A percentile compares a stretch with the other conserved stretches of the same genome.
Evolutionary conservation across 1,284 basidiomycete species (phyloP).

Genomic region (Cutaneotrichosporon sp.): DNA sequence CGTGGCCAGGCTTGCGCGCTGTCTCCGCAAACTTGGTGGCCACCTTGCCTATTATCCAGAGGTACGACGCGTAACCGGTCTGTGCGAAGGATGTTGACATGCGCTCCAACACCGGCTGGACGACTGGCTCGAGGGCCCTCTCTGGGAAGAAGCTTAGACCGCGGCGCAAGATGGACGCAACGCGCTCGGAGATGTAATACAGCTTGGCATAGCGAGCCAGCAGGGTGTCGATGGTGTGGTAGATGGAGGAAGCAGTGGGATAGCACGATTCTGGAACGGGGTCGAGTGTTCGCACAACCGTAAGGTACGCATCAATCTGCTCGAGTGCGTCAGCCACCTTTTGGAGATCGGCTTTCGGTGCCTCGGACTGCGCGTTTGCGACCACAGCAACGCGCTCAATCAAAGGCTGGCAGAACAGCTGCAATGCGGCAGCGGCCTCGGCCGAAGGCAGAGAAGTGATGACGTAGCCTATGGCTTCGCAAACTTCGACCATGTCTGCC

Average conservation of each 20-base stretch:
- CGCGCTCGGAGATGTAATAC: conserved; percentile 75
- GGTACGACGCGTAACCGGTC: conserved; percentile 78
- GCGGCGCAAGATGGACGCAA: conserved; percentile 79
- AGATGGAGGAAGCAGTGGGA: conserved; percentile 72
- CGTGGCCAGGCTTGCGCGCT: conserved; percentile 50
- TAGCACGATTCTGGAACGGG: conserved; percentile 74
- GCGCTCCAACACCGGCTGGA: conserved; percentile 66
- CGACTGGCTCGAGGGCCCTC: conserved; percentile 60
- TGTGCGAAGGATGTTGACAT: conserved; percentile 74
- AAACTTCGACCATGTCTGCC: conserved; percentile 84
- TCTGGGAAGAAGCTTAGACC: conserved; percentile 76
- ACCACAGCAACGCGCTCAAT: conserved; percentile 51
- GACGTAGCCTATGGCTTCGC: conserved; percentile 91
- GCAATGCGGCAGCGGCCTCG: conserved; percentile 76
- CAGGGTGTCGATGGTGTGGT: conserved; percentile 76
- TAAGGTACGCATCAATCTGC: conserved; percentile 81
- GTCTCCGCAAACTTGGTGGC: conserved; percentile 65
- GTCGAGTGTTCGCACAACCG: conserved; percentile 71
- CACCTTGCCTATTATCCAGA: conserved; percentile 91
- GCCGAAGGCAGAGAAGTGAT: conserved; percentile 81
- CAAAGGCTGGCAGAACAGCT: conserved; percentile 66
- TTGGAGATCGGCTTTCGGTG: conserved; percentile 60
- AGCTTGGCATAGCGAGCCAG: conserved; percentile 73
- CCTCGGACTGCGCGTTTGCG: conserved; percentile 41
- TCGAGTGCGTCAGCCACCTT: conserved; percentile 73